phyloP scores from a whole-genome alignment of 2,329 filamentous ascomycete species.

The Capronia coronata region DNA sequence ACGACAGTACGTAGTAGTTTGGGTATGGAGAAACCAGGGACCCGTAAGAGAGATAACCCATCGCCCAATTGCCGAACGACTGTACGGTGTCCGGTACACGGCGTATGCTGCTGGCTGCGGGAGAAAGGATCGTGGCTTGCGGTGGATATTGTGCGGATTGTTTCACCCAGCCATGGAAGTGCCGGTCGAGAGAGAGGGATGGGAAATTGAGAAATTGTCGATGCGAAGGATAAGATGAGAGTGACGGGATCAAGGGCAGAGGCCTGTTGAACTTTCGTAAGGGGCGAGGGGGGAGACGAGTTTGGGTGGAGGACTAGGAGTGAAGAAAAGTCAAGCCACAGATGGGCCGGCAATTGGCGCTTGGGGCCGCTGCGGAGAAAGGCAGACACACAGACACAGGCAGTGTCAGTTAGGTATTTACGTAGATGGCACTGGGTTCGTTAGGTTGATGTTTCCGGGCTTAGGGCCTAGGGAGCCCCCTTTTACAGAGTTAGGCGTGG shows the following conservation, averaged over 20 bases:
- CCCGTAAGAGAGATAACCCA: no score
- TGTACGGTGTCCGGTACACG: not conserved
- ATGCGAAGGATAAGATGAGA: not conserved
- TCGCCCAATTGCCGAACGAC: not conserved
- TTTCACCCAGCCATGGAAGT: not conserved
- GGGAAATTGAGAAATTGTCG: slow-evolving; percentile 10
- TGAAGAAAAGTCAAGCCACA: slow-evolving; percentile 7
- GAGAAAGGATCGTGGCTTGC: not conserved
- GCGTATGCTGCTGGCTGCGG: not conserved
- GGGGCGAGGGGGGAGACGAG: no score
- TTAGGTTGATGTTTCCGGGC: not conserved
- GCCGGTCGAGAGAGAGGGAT: slow-evolving; percentile 1
- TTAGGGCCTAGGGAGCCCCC: no score
- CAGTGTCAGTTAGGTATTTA: no score
- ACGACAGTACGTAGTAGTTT: no score
- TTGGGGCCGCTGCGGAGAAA: not conserved
- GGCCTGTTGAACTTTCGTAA: no score
- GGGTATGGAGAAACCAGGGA: no score
- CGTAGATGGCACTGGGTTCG: no score
- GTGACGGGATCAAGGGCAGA: not conserved
- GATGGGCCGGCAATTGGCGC: not conserved
- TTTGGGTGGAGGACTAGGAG: no score
- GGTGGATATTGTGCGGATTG: not conserved
- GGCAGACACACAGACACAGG: not conserved
- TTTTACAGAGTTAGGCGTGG: not conserved